These are phyloP conservation scores for Diatrype stigma DNA, from an alignment of 2,329 filamentous ascomycete species.

Conservation along the genomic window DNA sequence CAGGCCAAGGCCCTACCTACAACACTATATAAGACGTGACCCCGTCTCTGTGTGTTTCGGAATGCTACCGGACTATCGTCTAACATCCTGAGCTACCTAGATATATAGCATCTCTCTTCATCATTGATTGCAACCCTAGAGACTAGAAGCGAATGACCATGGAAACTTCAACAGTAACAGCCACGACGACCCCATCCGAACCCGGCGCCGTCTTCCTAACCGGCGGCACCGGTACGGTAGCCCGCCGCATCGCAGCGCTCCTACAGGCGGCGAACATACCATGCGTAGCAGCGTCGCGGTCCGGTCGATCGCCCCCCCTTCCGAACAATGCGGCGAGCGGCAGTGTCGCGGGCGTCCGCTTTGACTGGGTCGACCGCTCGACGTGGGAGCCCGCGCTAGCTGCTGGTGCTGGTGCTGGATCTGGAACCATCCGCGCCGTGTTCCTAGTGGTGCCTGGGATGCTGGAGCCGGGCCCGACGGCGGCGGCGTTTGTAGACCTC, in stretches of 20 bases:
- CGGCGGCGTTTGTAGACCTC: conserved; percentile 39
- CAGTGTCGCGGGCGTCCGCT: conserved; percentile 26
- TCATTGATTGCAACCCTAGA: no score
- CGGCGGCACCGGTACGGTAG: conserved; percentile 43
- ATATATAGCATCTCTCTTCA: no score
- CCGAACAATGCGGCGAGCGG: no score
- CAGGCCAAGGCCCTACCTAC: no score
- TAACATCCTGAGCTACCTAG: no score
- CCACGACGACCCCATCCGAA: no score
- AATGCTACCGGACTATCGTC: no score
- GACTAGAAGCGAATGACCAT: no score
- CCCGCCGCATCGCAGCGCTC: conserved; percentile 33
- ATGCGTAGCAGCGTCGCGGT: conserved; percentile 36
- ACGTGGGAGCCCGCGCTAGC: conserved; percentile 35
- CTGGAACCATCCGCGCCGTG: conserved; percentile 26
- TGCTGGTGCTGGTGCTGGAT: no score
- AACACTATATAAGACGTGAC: no score
- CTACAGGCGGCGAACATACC: conserved; percentile 26
- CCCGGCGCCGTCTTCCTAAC: conserved; percentile 33
- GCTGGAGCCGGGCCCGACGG: conserved; percentile 26
- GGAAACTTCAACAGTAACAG: neutral
- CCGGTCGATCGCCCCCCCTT: conserved; percentile 15
- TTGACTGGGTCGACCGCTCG: conserved; percentile 40
- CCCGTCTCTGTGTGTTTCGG: no score
- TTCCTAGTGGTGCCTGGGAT: conserved; percentile 37